Evolutionary conservation across 495 filamentous ascomycete genomes (phyloP), one percentile per base, ranked within the genome.

Genomic region (Jackrogersella multiformis): DNA sequence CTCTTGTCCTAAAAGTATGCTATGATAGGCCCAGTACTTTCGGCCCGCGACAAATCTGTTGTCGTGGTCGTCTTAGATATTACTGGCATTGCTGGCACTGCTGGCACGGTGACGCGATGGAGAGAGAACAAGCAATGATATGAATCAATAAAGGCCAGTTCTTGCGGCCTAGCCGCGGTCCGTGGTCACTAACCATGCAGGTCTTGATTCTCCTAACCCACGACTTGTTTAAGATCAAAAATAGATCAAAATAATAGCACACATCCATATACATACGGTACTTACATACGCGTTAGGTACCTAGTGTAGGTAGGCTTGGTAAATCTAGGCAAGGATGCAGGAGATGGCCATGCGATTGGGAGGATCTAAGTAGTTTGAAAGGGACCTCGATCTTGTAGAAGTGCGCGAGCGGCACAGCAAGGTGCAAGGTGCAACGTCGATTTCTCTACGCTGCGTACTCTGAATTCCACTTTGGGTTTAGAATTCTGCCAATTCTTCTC

Each of bases 401-500:
- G 69, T 68, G 36, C 49, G 54, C 49, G 60, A 41, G 69, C 69
- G 69, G 69, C 69, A 68, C 64, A 69, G 64, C 60, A 69, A 56
- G 48, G 56, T 68, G 64, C 60, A 69, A 56, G 48, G 56, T 68
- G 68, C 57, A 70, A 70, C 63, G 63, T 64, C 42, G 32, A 65
- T n/a, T n/a, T n/a, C n/a, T n/a, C n/a, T n/a, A n/a, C n/a, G n/a
- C n/a, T n/a, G n/a, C n/a, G n/a, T n/a, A n/a, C n/a, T n/a, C n/a
- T n/a, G n/a, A n/a, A n/a, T 63, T 63, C 61, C 64, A 44, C 54
- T 61, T 68, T 61, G 49, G 56, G 72, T 64, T 26, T 61, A 42
- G 64, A 68, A 66, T 69, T 69, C 67, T 69, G 48, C 58, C 69
- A 61, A 45, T 66, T 70, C 61, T 70, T 74, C 52, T 53, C 61